Conservation (phyloP, 352 stramenopile species). For the Globisporangium spiculum region DNA sequence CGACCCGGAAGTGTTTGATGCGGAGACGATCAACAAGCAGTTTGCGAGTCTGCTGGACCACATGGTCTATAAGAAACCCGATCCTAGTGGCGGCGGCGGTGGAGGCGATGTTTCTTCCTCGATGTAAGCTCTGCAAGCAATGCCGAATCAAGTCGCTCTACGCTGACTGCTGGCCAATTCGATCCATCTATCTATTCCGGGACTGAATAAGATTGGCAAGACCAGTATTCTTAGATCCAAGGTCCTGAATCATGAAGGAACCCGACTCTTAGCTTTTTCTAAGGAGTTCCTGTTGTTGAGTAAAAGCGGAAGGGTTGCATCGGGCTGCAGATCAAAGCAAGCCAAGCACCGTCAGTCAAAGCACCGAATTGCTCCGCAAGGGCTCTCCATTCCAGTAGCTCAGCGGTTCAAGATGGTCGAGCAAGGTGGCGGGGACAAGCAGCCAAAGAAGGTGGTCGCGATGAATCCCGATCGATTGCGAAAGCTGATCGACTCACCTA, state of each 20-base stretch:
- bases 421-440: constrained; percentile 21
- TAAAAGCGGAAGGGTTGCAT: neutral
- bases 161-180: no score
- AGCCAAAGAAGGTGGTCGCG: constrained; percentile 28
- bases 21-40: constrained; percentile 41
- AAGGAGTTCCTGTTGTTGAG: neutral
- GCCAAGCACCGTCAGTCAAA: neutral
- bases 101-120: neutral
- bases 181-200: neutral
- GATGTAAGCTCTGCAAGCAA: neutral
- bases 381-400: neutral
- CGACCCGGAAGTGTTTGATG: constrained; percentile 55
- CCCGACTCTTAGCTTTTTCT: neutral
- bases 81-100: neutral
- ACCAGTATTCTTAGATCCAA: constrained; percentile 1
- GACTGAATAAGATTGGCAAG: neutral
- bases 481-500: constrained; percentile 65
- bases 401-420: constrained; percentile 2
- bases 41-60: constrained; percentile 35
- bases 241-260: neutral
- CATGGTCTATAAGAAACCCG: constrained; percentile 29
- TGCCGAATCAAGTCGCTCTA: neutral
- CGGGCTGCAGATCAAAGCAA: neutral
- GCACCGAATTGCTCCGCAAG: no score
- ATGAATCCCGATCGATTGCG: constrained; percentile 52